Evolutionary conservation across 306 rosid species (phyloP), one percentile per base, ranked within the genome.

Genomic region (Acacia confusa): DNA sequence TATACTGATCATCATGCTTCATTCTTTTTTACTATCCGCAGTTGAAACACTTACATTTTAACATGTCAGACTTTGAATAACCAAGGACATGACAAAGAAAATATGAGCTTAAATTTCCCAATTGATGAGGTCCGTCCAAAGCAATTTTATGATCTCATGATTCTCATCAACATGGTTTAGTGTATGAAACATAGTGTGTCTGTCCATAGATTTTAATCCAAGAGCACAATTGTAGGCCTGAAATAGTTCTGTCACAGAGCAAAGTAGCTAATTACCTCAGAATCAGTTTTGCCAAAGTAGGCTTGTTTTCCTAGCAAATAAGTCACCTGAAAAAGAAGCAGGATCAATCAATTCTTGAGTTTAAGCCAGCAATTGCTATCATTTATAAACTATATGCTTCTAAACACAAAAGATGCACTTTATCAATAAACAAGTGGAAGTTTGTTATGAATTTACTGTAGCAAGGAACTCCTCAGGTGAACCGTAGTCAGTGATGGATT

Each of bases 281-380:
- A 82, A 61, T 82, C 81, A 45, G 99, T 95, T 87, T 95, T 92
- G 6, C 99, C 99, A 12, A 55, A 88, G 92, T 87, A 95, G 72
- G 97, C 89, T 78, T 93, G 97, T 79, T 90, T 93, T 53, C 99
- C 99, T 25, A 95, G 97, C 90, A 95, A 87, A 53, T 66, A 95
- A 81, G 88, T 92, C 84, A 95, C 99, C 99, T 95, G 85, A 84
- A 82, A n/a, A 66, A 41, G 27, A 58, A 28, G 55, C 72, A 83
- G 55, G 66, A 68, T 19, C 79, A 86, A 9, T 68, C 79, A 87
- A 9, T 68, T 65, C 53, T 76, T 36, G 50, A 64, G 20, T 14
- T 27, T 84, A 74, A 85, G 84, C 61, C 71, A 75, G 67, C 14
- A 74, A 19, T 20, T 41, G 60, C 27, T 55, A 57, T 11, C 78